Base-by-base conservation (phyloP, 495 filamentous ascomycete genomes). In the Podospora pseudocomata region DNA sequence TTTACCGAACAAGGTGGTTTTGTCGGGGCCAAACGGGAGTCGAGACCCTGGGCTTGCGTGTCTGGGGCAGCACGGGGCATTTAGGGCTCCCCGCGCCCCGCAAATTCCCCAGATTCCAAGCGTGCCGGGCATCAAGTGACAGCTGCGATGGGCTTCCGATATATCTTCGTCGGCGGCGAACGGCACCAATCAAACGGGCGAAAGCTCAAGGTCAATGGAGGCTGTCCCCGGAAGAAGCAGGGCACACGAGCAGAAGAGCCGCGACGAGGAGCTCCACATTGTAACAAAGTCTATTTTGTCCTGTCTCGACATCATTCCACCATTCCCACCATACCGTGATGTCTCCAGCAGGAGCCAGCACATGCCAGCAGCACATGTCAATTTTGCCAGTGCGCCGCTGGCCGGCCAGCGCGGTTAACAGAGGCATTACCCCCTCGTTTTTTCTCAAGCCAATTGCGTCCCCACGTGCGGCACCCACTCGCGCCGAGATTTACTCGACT, bases 381-480 rank as follows among this genome's bases (percentile, higher is more conserved):
- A 32, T 5, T 32, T 5, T 32, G 30, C 30, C 30, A 32, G 30
- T 30, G 44, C 39, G 32, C 65, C 23, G 23, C 23, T 23, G 23
- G 23, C 23, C 67, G 66, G 44, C 55, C 39, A 67, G 61, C 63
- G 68, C 72, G 74, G 72, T 68, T 76, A 74, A 61, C 65, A 64
- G 63, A 70, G 74, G 72, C 70, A 65, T 72, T 70, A 26, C 49
- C n/a, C 19, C 32, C 27, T 26, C 53, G 23, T 53, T 23, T 55
- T 19, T 20, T 0, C 20, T 27, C 60, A 67, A 60, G 19, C 71
- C 71, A 73, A 71, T 73, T 70, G 53, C 19, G 30, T 68, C 68
- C 68, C 70, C 74, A 75, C 72, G 72, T 75, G 72, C 70, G 30
- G 60, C 39, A 49, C 64, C 53, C 30, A 34, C 70, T 28, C 63